These are phyloP conservation scores for Peniophora sp. DNA, from an alignment of 1,284 basidiomycete species.

Conservation along the genomic window DNA sequence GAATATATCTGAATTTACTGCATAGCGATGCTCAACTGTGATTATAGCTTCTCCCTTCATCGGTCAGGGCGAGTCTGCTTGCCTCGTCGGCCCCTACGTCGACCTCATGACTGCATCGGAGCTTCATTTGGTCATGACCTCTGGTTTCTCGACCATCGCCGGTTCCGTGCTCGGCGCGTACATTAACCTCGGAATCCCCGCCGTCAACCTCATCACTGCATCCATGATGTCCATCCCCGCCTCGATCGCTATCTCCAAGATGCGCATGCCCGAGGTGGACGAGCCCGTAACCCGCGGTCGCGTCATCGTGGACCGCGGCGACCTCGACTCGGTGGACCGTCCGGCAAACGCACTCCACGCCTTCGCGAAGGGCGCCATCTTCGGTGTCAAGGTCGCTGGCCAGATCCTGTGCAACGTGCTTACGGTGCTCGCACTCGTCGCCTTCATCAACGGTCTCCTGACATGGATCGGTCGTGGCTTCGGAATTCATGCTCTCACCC, in stretches of 20 bases:
- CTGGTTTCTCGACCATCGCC: slow-evolving; percentile 88
- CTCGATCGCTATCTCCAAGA: slow-evolving; percentile 85
- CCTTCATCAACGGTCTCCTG: slow-evolving; percentile 77
- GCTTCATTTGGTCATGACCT: slow-evolving; percentile 85
- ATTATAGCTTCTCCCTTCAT: slow-evolving; percentile 91
- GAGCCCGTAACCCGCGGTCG: slow-evolving; percentile 81
- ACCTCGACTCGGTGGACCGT: slow-evolving; percentile 39
- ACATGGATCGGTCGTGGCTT: slow-evolving; percentile 88
- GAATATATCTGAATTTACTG: too few species aligned
- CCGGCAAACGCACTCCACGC: slow-evolving; percentile 81
- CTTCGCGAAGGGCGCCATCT: slow-evolving; percentile 80
- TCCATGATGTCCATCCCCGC: slow-evolving; percentile 95
- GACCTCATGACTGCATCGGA: slow-evolving; percentile 87
- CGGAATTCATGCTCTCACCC: slow-evolving; percentile 74
- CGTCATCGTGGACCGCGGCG: slow-evolving; percentile 72
- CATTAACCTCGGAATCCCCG: slow-evolving; percentile 74
- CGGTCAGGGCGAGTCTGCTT: slow-evolving; percentile 83
- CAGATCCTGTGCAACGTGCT: slow-evolving; percentile 81
- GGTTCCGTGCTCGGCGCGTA: slow-evolving; percentile 86
- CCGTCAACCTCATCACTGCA: slow-evolving; percentile 81
- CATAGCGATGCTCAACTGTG: too few species aligned
- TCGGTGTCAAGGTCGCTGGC: slow-evolving; percentile 81
- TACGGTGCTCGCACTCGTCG: slow-evolving; percentile 74
- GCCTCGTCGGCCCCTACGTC: slow-evolving; percentile 80
- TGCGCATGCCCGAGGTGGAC: slow-evolving; percentile 77